Percentiles rank a stretch among this genome's conserved stretches.
Conservation (phyloP, 1,284 basidiomycete genomes). For the Tylopilus sp. region DNA sequence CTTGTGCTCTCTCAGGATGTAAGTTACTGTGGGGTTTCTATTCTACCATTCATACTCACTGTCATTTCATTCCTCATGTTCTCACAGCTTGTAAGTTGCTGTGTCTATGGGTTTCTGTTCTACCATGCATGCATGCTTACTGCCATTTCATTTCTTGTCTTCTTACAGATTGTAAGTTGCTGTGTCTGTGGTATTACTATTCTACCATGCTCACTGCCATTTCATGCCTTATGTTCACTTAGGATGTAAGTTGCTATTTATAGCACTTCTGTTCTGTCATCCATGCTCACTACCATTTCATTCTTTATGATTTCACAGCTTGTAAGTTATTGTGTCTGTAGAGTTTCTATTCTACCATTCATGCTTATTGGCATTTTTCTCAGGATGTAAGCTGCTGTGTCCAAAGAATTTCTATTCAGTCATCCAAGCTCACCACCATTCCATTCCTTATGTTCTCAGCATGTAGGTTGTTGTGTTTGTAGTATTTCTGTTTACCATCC, state of each 20-base stretch:
- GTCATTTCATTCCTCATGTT: neutral
- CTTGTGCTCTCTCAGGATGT: too few species aligned
- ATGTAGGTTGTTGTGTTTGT: too few species aligned
- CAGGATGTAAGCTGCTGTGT: neutral
- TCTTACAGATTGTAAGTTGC: neutral
- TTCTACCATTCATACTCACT: too few species aligned
- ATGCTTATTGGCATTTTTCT: neutral
- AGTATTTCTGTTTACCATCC: too few species aligned
- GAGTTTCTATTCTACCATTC: neutral
- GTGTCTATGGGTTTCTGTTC: neutral
- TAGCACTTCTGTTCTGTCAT: neutral
- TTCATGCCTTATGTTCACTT: neutral
- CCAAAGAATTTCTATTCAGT: too few species aligned
- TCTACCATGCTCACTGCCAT: neutral
- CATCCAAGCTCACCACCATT: too few species aligned
- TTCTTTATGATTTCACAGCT: neutral
- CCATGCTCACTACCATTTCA: neutral
- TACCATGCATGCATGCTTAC: neutral
- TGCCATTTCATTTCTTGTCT: neutral
- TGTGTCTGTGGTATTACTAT: too few species aligned
- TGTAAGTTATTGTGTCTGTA: neutral
- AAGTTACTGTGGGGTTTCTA: too few species aligned
- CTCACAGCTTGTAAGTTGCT: conserved; percentile 2
- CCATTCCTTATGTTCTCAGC: neutral
- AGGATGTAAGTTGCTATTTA: neutral